Evolutionary conservation across 2,329 filamentous ascomycete species (phyloP).

Genomic region (Fusarium circinatum): DNA sequence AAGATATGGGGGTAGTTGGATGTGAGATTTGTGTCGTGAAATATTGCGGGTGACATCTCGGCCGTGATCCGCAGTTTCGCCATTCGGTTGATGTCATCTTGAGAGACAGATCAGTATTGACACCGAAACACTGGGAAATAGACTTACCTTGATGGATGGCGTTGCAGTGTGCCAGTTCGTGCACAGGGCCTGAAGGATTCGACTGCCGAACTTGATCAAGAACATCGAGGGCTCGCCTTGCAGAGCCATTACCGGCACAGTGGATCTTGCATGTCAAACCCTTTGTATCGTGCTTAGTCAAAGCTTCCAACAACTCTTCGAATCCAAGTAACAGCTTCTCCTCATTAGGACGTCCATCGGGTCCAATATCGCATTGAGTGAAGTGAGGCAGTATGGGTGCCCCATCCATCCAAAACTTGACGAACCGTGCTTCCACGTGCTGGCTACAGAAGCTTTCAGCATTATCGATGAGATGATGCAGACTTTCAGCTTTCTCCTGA

Average conservation of each 20-base stretch:
- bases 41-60: not conserved
- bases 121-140: fast-evolving
- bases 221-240: not conserved
- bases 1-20: not conserved
- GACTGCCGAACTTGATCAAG: not conserved
- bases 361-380: not conserved
- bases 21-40: not conserved
- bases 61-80: not conserved
- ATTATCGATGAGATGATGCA: not conserved
- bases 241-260: not conserved
- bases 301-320: not conserved
- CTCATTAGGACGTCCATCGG: not conserved
- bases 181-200: not conserved
- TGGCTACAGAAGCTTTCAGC: not conserved
- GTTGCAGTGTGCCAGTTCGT: not conserved
- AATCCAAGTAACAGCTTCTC: not conserved
- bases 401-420: not conserved
- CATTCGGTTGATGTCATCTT: not conserved
- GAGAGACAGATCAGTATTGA: not conserved
- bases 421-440: not conserved
- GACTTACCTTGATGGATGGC: not conserved
- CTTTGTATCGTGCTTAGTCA: not conserved
- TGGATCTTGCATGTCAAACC: not conserved
- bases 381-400: not conserved
- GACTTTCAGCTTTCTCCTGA: not conserved